Conservation (phyloP, 2,329 filamentous ascomycete species). For the Colletotrichum godetiae region DNA sequence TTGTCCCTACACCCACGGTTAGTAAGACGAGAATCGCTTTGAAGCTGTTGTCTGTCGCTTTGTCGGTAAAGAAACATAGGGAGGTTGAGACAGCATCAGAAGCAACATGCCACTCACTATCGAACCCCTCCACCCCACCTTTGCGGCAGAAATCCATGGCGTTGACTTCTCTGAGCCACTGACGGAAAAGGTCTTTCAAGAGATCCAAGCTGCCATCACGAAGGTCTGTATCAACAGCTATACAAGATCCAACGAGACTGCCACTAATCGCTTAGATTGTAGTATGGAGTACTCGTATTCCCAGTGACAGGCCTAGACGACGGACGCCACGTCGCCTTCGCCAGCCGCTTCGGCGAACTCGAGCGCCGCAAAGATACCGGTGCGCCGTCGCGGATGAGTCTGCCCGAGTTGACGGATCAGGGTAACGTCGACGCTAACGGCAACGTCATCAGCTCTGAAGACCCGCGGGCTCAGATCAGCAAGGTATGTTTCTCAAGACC, state of each 20-base stretch:
- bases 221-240: conserved; percentile 11
- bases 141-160: conserved; percentile 38
- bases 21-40: not conserved
- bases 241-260: too few relatives aligned
- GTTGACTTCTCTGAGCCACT: conserved; percentile 27
- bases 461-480: conserved; percentile 53
- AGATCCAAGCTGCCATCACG: conserved; percentile 17
- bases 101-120: conserved; percentile 40
- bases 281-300: conserved; percentile 66
- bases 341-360: conserved; percentile 62
- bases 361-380: conserved; percentile 24
- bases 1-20: not conserved
- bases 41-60: not conserved
- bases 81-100: not conserved
- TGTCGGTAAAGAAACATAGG: not conserved
- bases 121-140: conserved; percentile 43
- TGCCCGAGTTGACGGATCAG: conserved; percentile 64
- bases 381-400: conserved; percentile 11
- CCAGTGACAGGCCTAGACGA: conserved; percentile 62
- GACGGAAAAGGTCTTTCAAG: not conserved
- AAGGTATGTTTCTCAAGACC: conserved; percentile 46
- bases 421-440: conserved; percentile 62
- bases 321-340: conserved; percentile 61
- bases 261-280: not conserved
- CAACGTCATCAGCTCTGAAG: conserved; percentile 41